Evolutionary conservation across 805 yeast species (phyloP), one percentile per base, ranked within the genome.

Genomic region (Candida germanica): DNA sequence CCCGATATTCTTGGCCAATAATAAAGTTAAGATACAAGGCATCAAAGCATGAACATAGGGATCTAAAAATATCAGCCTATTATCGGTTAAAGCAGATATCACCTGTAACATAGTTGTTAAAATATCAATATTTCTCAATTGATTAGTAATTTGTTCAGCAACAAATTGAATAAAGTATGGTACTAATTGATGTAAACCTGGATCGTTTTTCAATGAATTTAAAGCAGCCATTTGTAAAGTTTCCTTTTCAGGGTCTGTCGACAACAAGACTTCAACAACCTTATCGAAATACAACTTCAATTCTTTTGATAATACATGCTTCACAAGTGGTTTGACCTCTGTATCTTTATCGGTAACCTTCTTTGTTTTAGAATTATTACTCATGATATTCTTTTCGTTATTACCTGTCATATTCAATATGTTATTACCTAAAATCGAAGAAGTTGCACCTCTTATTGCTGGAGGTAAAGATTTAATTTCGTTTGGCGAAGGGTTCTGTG

Each of bases 121-220:
- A 13, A 86, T 59, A 3, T 74, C 75, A 29, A 85, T 67, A 52
- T 83, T 82, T 49, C 84, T 77, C 49, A 91, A 70, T 51, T 87
- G 91, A 54, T 87, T 83, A 0, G 98, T 87, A 38, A 93, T 79
- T 48, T 94, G 95, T 54, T 93, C 99, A 5, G 96, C 95, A 23
- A 88, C 87, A 54, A 93, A 89, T 55, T 93, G 98, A 33, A 93
- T 89, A 50, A 93, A 86, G 57, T 93, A 93, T 2, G 99, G 99
- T 4, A 94, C 93, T 33, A 93, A 64, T 60, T 93, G 99, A 65
- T 93, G 98, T 39, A 93, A 65, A 22, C 99, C 99, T 2, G 97
- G 96, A 56, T 93, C 99, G 20, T 85, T 80, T 40, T 85, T 78
- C 41, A 93, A 66, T 6, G 96, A 85, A 19, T 82, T 80, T 36